These are phyloP conservation scores for Dictyostelium gargantuum DNA, from an alignment of 208 protist genomes.

Conservation along the genomic window DNA sequence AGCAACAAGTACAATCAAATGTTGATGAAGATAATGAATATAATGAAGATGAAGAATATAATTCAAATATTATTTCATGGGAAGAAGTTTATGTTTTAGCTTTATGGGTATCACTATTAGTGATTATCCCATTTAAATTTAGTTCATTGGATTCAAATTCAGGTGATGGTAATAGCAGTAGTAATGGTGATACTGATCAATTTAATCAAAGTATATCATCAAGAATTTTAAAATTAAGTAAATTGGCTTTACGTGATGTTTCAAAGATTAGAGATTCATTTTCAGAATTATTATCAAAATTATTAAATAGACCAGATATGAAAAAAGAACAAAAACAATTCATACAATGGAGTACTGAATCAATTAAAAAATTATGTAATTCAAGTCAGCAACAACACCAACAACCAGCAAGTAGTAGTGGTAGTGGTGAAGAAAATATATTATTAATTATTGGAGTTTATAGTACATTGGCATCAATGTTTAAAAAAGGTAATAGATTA, in stretches of 20 bases:
- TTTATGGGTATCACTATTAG: slow-evolving; percentile 96
- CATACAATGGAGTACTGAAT: slow-evolving; percentile 32
- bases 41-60: neutral
- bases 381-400: too few species aligned
- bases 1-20: neutral
- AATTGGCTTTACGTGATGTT: slow-evolving; percentile 44
- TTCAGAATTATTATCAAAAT: slow-evolving; percentile 90
- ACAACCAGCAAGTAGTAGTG: neutral
- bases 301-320: slow-evolving; percentile 85
- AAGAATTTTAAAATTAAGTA: neutral
- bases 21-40: neutral
- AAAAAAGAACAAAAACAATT: slow-evolving; percentile 72
- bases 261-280: slow-evolving; percentile 86
- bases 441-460: slow-evolving; percentile 85
- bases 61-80: slow-evolving; percentile 86
- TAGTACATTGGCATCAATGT: slow-evolving; percentile 88
- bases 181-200: neutral
- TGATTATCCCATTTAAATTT: slow-evolving; percentile 96
- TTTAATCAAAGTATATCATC: neutral
- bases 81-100: slow-evolving; percentile 95
- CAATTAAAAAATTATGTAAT: neutral
- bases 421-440: neutral
- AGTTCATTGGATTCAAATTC: slow-evolving; percentile 88
- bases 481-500: slow-evolving; percentile 92
- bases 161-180: neutral